Evolutionary conservation across 441 rosid species (phyloP).

Genomic region (Euphorbia schlechtendalii): DNA sequence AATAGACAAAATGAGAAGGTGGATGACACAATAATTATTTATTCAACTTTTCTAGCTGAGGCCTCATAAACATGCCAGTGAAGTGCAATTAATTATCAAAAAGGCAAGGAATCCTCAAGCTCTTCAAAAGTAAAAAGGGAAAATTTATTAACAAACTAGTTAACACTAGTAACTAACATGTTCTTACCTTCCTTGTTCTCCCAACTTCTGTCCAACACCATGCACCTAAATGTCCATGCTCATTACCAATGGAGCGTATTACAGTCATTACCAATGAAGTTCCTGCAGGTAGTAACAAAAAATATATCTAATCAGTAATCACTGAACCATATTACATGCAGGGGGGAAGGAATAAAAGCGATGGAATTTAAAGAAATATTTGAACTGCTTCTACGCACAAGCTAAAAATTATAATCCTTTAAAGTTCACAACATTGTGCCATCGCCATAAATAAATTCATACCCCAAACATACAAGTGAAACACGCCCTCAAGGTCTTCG

Average conservation of each 20-base stretch:
- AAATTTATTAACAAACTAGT: background rate
- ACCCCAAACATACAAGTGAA: constrained; percentile 98
- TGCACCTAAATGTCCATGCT: constrained; percentile 59
- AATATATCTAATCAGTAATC: too few relatives aligned
- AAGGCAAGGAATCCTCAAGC: background rate
- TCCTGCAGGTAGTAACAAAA: constrained; percentile 42
- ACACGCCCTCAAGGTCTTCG: constrained; percentile 90
- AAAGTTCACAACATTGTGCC: too few relatives aligned
- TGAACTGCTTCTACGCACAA: background rate
- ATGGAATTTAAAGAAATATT: background rate
- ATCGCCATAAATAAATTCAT: constrained; percentile 17
- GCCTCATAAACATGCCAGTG: background rate
- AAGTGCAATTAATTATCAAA: background rate
- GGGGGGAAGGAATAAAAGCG: background rate
- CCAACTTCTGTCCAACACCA: constrained; percentile 87
- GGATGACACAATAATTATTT: background rate
- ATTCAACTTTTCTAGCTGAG: background rate
- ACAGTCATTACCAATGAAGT: constrained; percentile 77
- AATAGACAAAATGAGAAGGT: background rate
- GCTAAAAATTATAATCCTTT: too few relatives aligned
- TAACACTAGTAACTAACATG: constrained; percentile 7
- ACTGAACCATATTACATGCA: background rate
- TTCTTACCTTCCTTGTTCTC: constrained; percentile 59
- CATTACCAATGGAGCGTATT: constrained; percentile 73
- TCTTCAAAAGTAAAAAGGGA: background rate